Evolutionary conservation across 2,329 filamentous ascomycete genomes (phyloP), one percentile per base, ranked within the genome.

Genomic region (Penicillium sp.): DNA sequence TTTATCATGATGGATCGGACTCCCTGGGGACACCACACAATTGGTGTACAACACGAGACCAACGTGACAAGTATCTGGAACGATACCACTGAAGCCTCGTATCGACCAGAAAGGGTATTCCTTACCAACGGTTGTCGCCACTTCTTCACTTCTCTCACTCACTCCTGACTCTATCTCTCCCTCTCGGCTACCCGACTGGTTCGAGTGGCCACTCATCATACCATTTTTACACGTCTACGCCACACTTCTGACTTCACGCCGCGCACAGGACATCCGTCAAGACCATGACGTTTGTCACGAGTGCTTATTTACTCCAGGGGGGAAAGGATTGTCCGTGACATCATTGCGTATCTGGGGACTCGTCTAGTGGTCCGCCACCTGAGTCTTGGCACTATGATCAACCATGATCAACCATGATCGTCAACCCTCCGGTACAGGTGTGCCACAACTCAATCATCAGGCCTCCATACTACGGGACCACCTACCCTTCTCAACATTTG

Each of bases 321-420:
- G 45, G 24, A 56, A 54, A 47, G 47, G 54, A 61, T 60, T 45
- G 49, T 49, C 46, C 24, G 61, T 69, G 65, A 66, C 65, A 68
- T 66, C 65, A 69, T 63, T 51, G 51, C 59, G 64, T 65, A 51
- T 53, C 54, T 55, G 56, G 52, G 57, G 57, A 53, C 56, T 62
- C 43, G 52, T 57, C 54, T 42, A 58, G 59, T 61, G 58, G 55
- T 50, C 54, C 57, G 58, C 58, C 59, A 63, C 59, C 54, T 56
- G 58, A 55, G 49, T 53, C 57, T 63, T 60, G 60, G 61, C 61
- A 49, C 47, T 45, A 52, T 55, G 52, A 46, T 45, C 24, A 45
- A 56, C 47, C 47, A 52, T 55, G 52, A 46, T 45, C 24, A 45
- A 56, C 47, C 47, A 36, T 49, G 56, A 58, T 61, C 47, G 36